Base-by-base conservation (phyloP, 306 rosid species). In the Citrullus amarus region DNA sequence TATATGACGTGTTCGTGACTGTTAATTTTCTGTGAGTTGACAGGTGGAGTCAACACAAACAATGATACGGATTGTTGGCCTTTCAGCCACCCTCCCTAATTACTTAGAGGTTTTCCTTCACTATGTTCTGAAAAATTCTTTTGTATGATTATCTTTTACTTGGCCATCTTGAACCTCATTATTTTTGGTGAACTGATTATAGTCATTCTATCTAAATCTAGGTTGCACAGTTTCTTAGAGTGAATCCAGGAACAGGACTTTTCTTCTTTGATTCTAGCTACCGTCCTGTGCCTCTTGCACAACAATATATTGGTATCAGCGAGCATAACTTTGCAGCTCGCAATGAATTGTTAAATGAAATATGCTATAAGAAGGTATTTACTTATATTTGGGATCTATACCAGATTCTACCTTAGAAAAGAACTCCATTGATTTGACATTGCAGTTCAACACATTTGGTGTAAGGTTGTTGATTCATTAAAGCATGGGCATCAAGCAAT, bases 211-310 rank as follows among this genome's bases (percentile, higher is more conserved):
- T 84, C 78, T 36, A 32, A 48, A 83, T 18, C 67, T 83, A 94
- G 98, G 98, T 94, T 83, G 97, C 95, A 69, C 97, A 94, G 80
- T 94, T 94, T 87, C 90, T 94, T 54, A 89, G 98, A 83, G 98
- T 94, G 78, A 94, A 89, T 91, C 89, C 98, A 75, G 97, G 93
- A 36, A 14, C 90, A 3, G 98, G 98, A 79, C 97, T 94, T 82
- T 94, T 94, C 90, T 94, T 87, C 85, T 94, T 94, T 80, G 98
- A 94, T 85, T 85, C 98, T 80, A 94, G 90, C 82, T 94, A 94
- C 80, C 97, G 98, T 69, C 98, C 97, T 30, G 98, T 94, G 80
- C 98, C 98, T 85, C 97, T 94, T 85, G 98, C 98, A 30, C 98
- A 92, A 79, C 98, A 94, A 80, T 94, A 94, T 84, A 85, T 94